Base-by-base conservation (phyloP, 129 eudicot species). In the Logfia minima region DNA sequence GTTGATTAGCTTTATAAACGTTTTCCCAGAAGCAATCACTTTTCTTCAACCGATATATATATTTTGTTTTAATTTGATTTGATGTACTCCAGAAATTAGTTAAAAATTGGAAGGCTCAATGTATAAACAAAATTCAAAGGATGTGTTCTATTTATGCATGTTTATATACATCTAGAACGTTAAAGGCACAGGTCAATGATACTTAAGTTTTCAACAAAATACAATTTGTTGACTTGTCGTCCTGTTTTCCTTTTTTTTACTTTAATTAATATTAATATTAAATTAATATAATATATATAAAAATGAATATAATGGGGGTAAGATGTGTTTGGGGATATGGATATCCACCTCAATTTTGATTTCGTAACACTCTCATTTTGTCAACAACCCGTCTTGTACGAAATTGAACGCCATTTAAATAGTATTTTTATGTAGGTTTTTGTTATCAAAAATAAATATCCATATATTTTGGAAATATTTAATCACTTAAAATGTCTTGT, bases 331-430 rank as follows among this genome's bases (percentile, higher is more conserved):
- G 18, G 62, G 78, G 67, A 8, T 32, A 63, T 72, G 52, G 32
- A 39, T 72, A 37, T 64, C 83, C 83, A 79, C 83, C 73, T 72
- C 83, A 73, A 71, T 31, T 4, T 23, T 72, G 79, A 80, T 66
- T 73, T 73, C 75, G 68, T 73, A 73, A 72, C 37, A 80, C 24
- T 56, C 4, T 51, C n/a, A 11, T 14, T 18, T 52, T 73, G 67
- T 75, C 76, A 60, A 73, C 67, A 26, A 17, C 60, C 60, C 58
- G 17, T 17, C 8, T 53, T 4, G 60, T n/a, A 53, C 60, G 60
- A 53, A 53, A 4, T 17, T 53, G 22, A 5, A 18, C 8, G 18
- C 18, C 2, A 17, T 17, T 39, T 39, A 7, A 34, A 34, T 34
- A 34, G 37, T 5, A 4, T 34, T 32, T 5, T 34, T 34, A 34